Percentiles rank a stretch among this genome's conserved stretches.
Evolutionary conservation across 768 basidiomycete genomes (phyloP).

Genomic region (Pleurotus salmoneostramineus): DNA sequence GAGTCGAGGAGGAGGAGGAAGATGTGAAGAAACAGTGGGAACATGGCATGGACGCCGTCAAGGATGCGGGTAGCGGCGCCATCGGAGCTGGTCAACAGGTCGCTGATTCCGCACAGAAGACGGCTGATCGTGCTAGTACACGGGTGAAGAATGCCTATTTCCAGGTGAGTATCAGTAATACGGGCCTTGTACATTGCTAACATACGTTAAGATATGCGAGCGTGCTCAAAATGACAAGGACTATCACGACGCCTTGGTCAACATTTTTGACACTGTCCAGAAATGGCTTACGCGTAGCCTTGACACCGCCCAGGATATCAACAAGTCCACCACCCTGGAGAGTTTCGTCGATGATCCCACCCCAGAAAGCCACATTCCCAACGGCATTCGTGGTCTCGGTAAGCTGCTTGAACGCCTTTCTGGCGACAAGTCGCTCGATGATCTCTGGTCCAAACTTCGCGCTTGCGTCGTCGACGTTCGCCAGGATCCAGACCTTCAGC

Average conservation of each 20-base stretch:
- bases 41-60: slow-evolving; percentile 63
- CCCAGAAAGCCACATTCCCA: slow-evolving; percentile 55
- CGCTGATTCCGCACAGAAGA: slow-evolving; percentile 37
- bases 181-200: not conserved
- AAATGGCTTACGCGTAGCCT: slow-evolving; percentile 53
- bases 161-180: slow-evolving; percentile 29
- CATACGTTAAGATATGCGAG: slow-evolving; percentile 48
- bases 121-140: slow-evolving; percentile 32
- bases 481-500: slow-evolving; percentile 47
- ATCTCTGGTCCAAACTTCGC: slow-evolving; percentile 37
- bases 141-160: slow-evolving; percentile 50
- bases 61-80: slow-evolving; percentile 48
- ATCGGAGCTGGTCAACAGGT: slow-evolving; percentile 52
- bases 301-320: slow-evolving; percentile 42
- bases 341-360: slow-evolving; percentile 61
- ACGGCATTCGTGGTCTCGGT: slow-evolving; percentile 48
- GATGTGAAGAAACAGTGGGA: slow-evolving; percentile 58
- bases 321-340: slow-evolving; percentile 41
- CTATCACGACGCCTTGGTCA: slow-evolving; percentile 54
- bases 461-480: slow-evolving; percentile 44
- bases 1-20: slow-evolving; percentile 39
- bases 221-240: slow-evolving; percentile 58
- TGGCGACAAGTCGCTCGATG: slow-evolving; percentile 41
- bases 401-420: slow-evolving; percentile 49
- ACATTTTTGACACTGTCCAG: slow-evolving; percentile 51